Evolutionary conservation across 75 land plant genomes (phyloP).

Genomic region (Selaginella tamariscina): DNA sequence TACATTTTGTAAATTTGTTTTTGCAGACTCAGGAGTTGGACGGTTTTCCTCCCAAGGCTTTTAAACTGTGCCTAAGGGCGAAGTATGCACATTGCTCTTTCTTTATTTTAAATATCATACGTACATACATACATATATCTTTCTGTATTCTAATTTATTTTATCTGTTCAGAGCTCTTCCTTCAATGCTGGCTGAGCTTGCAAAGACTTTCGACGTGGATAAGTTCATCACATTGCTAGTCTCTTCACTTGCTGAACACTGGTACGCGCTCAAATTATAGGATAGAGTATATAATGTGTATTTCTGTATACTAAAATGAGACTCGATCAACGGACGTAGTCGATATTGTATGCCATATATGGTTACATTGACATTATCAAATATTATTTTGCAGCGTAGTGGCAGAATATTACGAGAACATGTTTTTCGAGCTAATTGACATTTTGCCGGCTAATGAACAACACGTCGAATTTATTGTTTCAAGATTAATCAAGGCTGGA

Average conservation of each 20-base stretch:
- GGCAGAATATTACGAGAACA: background rate
- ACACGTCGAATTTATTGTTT: background rate
- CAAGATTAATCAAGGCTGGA: background rate
- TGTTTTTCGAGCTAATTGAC: background rate
- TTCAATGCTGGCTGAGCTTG: constrained; percentile 32
- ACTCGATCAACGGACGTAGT: no score
- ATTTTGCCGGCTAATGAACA: background rate
- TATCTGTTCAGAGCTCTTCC: constrained; percentile 40
- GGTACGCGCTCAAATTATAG: no score
- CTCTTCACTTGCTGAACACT: constrained; percentile 36
- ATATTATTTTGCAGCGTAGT: background rate
- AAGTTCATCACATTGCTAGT: constrained; percentile 40
- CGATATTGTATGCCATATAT: no score
- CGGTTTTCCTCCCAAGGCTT: constrained; percentile 27
- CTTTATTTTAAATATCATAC: background rate
- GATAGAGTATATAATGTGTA: no score
- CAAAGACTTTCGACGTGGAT: constrained; percentile 42
- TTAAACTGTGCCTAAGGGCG: constrained; percentile 22
- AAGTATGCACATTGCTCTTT: constrained; percentile 20
- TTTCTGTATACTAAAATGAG: no score
- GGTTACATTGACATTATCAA: background rate
- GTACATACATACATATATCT: no score
- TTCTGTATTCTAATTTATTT: background rate
- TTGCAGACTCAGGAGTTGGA: constrained; percentile 35
- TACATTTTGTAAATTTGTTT: background rate